phyloP scores from a whole-genome alignment of 2,329 filamentous ascomycete species.

The Pseudocercospora ulei region DNA sequence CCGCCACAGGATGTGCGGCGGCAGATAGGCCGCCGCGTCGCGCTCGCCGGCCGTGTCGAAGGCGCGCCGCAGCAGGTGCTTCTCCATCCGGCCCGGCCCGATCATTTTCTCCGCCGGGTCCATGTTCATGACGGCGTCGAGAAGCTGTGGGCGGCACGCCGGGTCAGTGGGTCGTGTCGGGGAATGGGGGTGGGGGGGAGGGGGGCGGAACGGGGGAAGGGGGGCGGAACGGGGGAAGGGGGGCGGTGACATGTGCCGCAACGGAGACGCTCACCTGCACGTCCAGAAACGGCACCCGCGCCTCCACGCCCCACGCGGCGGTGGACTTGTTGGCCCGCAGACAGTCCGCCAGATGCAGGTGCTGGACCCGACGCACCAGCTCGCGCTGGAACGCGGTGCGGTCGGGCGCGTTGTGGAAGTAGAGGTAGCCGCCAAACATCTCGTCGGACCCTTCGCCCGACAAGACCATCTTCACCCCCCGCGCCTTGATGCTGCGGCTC shows the following conservation, averaged over 20 bases:
- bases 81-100: slow-evolving; percentile 57
- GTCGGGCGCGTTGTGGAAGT: slow-evolving; percentile 91
- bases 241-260: too few relatives aligned
- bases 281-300: slow-evolving; percentile 94
- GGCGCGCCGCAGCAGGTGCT: slow-evolving; percentile 95
- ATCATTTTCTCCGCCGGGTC: slow-evolving; percentile 96
- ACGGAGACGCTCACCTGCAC: too few relatives aligned
- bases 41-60: slow-evolving; percentile 81
- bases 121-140: slow-evolving; percentile 85
- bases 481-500: slow-evolving; percentile 97
- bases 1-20: slow-evolving; percentile 88
- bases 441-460: slow-evolving; percentile 95
- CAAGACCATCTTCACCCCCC: slow-evolving; percentile 99
- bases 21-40: slow-evolving; percentile 70
- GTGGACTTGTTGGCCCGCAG: slow-evolving; percentile 98
- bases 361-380: slow-evolving; percentile 87
- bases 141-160: too few relatives aligned
- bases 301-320: slow-evolving; percentile 93
- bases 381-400: slow-evolving; percentile 91
- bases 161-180: too few relatives aligned
- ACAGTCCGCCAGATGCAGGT: slow-evolving; percentile 93
- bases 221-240: too few relatives aligned
- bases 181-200: too few relatives aligned
- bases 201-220: too few relatives aligned
- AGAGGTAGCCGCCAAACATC: slow-evolving; percentile 96